Evolutionary conservation across 2,329 filamentous ascomycete species (phyloP).

Genomic region (Fusarium sp.): DNA sequence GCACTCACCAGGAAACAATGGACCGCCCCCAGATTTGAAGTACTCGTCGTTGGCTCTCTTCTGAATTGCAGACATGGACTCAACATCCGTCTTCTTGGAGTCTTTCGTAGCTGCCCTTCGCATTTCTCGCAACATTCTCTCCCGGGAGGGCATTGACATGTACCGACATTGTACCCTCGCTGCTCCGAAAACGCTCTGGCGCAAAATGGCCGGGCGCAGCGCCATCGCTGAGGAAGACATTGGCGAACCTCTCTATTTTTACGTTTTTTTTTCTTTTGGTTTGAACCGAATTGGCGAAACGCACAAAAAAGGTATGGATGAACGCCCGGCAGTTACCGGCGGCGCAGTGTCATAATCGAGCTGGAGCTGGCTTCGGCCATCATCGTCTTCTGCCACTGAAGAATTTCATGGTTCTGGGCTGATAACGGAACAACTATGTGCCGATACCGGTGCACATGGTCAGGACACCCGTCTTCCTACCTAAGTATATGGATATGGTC

Average conservation of each 20-base stretch:
- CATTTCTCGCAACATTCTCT: conserved; percentile 46
- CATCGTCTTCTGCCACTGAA: conserved; percentile 21
- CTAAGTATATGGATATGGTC: neutral
- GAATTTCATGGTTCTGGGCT: conserved; percentile 43
- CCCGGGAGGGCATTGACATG: conserved; percentile 42
- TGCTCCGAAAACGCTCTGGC: conserved; percentile 35
- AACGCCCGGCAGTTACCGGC: conserved; percentile 40
- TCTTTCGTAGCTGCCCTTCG: conserved; percentile 40
- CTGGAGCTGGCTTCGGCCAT: conserved; percentile 20
- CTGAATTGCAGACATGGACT: conserved; percentile 49
- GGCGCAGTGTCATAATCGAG: conserved; percentile 43
- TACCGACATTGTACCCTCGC: conserved; percentile 43
- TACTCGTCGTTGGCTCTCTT: conserved; percentile 49
- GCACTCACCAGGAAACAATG: conserved; percentile 51
- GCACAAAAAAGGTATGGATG: conserved; percentile 2
- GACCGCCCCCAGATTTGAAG: conserved; percentile 49
- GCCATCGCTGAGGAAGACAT: conserved; percentile 40
- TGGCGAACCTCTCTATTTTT: neutral
- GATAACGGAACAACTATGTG: conserved; percentile 39
- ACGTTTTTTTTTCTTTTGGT: neutral
- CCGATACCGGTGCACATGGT: conserved; percentile 13
- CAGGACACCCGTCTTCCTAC: neutral
- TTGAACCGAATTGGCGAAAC: neutral
- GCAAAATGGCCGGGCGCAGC: conserved; percentile 39
- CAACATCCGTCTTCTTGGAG: conserved; percentile 41